These are phyloP conservation scores for Strobilomyces confusus DNA, from an alignment of 768 basidiomycete species.

Conservation along the genomic window DNA sequence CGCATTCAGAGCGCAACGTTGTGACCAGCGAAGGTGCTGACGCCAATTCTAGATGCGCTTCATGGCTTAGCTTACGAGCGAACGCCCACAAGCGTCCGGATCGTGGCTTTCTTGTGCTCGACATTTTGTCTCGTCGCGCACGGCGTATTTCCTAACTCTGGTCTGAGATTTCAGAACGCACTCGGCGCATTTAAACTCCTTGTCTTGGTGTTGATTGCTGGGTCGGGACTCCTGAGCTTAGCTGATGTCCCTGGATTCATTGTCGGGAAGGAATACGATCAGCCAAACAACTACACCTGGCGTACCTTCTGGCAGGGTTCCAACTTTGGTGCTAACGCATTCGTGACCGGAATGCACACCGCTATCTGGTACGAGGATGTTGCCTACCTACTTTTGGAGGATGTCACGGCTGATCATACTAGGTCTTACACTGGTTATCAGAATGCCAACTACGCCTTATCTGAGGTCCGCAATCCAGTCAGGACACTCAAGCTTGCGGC, in stretches of 20 bases:
- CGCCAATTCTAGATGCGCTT: constrained; percentile 48
- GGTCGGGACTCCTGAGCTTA: constrained; percentile 53
- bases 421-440: constrained; percentile 75
- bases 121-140: constrained; percentile 58
- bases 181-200: constrained; percentile 62
- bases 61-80: constrained; percentile 49
- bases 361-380: constrained; percentile 55
- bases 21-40: neutral
- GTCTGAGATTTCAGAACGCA: constrained; percentile 59
- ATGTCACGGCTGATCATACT: neutral
- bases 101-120: constrained; percentile 52
- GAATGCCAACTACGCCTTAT: constrained; percentile 71
- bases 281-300: constrained; percentile 59
- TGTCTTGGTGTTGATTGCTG: constrained; percentile 46
- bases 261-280: constrained; percentile 47
- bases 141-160: constrained; percentile 48
- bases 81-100: constrained; percentile 44
- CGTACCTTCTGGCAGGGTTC: constrained; percentile 61
- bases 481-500: constrained; percentile 68
- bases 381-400: neutral
- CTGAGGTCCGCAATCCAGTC: constrained; percentile 66
- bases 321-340: constrained; percentile 51
- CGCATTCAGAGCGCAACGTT: constrained; percentile 7
- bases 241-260: constrained; percentile 45
- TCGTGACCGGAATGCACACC: constrained; percentile 61